Evolutionary conservation across 495 filamentous ascomycete genomes (phyloP), one percentile per base, ranked within the genome.

Genomic region (Amniculicola lignicola): DNA sequence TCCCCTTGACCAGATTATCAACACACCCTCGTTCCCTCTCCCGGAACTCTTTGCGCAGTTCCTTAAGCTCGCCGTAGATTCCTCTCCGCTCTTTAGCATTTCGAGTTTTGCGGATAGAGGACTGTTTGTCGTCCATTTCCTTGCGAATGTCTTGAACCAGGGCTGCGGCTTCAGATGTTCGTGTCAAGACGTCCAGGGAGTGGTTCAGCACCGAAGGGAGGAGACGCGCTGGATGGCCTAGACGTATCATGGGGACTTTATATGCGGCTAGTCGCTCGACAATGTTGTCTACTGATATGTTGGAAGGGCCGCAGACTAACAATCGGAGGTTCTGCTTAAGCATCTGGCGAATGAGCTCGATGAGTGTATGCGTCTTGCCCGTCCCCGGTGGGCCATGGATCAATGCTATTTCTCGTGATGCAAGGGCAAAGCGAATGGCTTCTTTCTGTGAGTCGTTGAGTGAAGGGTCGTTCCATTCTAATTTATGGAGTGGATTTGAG

Each of bases 231-330:
- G 94, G 93, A 70, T 97, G 93, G 0, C 93, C 93, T 0, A 98
- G 81, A 0, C 93, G 86, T 51, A 97, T 79, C 48, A 96, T 87
- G 0, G 92, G 88, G 1, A 97, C 77, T 58, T 87, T 87, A 55
- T 88, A 86, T 0, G 87, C 83, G 0, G 90, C 79, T 0, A 97
- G 79, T 9, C 94, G 82, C 71, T 97, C 92, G n/a, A 96, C 90
- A 54, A 99, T 96, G 65, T 99, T 99, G 74, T 99, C 93, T 1
- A 97, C 93, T 0, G 88, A 91, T 44, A 99, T 89, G 67, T 99
- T 99, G 9, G 88, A 94, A 0, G 93, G 93, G 0, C 93, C 93
- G 66, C 93, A 99, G 16, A 99, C 91, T 2, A 99, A 79, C 14
- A 97, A 72, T 1, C 90, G 81, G 36, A 81, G 78, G 12, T 84